Base-by-base conservation (phyloP, 495 filamentous ascomycete genomes). In the Cercophora sp. region DNA sequence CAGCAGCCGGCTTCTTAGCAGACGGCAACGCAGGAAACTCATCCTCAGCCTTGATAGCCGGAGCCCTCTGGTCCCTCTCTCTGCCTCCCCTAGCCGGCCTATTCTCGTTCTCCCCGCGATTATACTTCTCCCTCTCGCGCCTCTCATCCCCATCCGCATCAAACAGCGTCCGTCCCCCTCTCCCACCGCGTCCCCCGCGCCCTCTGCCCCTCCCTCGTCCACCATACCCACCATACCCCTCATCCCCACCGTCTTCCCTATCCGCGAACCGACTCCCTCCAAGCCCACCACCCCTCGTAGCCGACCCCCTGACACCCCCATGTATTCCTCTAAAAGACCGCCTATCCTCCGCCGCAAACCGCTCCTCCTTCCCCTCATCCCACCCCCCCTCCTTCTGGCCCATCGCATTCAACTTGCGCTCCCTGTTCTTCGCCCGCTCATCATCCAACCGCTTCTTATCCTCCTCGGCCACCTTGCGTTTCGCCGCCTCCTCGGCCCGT, bases 401-500 rank as follows among this genome's bases (percentile, higher is more conserved):
- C 68, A 76, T 73, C 3, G 71, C 73, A 43, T 66, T 66, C 25
- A 77, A 55, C 65, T 78, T 78, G 34, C 75, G 62, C 56, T 75
- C 73, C 23, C 73, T 57, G 45, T 78, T 78, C 24, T 64, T 63
- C 13, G 65, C 73, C 16, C 75, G 67, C 62, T 76, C 75, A 8
- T 77, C 75, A 45, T 81, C 75, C 47, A 80, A 59, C 41, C 71
- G 71, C 3, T 66, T 66, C 10, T 63, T 56, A 37, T 73, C 72
- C 43, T 71, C 73, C 4, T 78, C 73, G 20, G 65, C 69, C 1
- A 55, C 58, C 3, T 70, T 61, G 22, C 64, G 60, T 37, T 64
- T 60, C 8, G 67, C 72, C 10, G 75, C 73, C 25, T 76, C 74
- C 1, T 67, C 68, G 23, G 65, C 64, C 8, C 77, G 74, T 42